These are phyloP conservation scores for Centrapalus pauciflorus DNA, from an alignment of 129 eudicot genomes.

Conservation along the genomic window DNA sequence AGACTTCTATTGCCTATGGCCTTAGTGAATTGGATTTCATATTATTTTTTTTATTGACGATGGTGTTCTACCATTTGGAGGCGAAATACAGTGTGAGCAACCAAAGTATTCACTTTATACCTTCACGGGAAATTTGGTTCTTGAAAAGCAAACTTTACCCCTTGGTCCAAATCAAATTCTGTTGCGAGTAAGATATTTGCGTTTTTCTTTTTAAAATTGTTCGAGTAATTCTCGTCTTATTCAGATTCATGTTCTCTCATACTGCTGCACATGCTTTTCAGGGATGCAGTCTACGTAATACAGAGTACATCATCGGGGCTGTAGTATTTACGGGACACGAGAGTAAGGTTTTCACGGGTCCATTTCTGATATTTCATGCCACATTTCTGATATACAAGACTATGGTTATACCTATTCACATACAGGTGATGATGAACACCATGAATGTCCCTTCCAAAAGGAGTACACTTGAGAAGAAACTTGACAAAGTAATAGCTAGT, in stretches of 20 bases:
- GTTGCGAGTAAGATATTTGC: conserved; percentile 52
- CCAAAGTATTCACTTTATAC: conserved; percentile 97
- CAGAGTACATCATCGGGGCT: conserved; percentile 78
- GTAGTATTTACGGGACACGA: conserved; percentile 93
- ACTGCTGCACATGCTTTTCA: conserved; percentile 26
- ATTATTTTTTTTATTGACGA: background rate
- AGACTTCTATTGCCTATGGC: too few relatives aligned
- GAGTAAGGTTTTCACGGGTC: conserved; percentile 59
- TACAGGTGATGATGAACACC: too few relatives aligned
- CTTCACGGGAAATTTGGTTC: conserved; percentile 88
- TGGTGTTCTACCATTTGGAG: conserved; percentile 39
- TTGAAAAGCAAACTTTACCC: conserved; percentile 84
- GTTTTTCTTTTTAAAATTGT: background rate
- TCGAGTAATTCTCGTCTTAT: background rate
- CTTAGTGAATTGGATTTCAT: background rate
- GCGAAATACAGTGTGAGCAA: conserved; percentile 95
- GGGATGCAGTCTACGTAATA: conserved; percentile 98
- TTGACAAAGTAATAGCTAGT: too few relatives aligned
- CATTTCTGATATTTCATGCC: background rate
- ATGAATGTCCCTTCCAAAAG: too few relatives aligned
- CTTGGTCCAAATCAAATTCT: conserved; percentile 93
- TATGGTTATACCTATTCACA: too few relatives aligned
- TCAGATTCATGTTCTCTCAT: background rate
- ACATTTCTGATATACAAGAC: too few relatives aligned
- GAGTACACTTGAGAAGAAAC: too few relatives aligned